phyloP scores from a whole-genome alignment of 345 rosid species.

The Salix suchowensis region DNA sequence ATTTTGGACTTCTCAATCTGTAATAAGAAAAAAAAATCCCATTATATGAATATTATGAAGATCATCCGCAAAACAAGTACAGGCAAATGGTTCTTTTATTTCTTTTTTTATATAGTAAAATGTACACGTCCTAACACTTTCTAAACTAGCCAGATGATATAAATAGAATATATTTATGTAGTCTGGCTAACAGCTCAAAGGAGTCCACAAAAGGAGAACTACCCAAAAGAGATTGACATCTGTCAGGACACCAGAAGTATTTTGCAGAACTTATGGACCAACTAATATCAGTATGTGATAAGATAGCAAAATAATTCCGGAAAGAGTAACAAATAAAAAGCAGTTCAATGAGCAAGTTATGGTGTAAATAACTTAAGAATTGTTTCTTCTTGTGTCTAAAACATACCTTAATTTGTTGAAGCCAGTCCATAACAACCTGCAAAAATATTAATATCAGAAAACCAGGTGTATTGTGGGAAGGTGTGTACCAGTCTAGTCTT shows the following conservation, averaged over 20 bases:
- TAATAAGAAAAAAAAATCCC: constrained; percentile 1
- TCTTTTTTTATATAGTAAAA: not conserved
- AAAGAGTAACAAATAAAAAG: not conserved
- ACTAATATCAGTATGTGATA: not conserved
- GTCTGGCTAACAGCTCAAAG: not conserved
- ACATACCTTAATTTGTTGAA: constrained; percentile 56
- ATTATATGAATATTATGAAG: not conserved
- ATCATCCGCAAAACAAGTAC: not conserved
- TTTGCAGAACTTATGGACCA: not conserved
- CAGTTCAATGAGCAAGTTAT: not conserved
- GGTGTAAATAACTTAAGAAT: not conserved
- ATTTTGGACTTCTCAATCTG: constrained; percentile 15
- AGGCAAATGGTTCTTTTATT: not conserved
- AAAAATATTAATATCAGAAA: not conserved
- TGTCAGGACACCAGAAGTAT: no score
- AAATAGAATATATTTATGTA: not conserved
- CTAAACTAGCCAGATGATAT: not conserved
- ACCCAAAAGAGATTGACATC: not conserved
- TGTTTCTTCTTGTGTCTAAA: not conserved
- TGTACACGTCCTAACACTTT: not conserved
- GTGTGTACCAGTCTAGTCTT: not conserved
- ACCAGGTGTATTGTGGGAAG: not conserved
- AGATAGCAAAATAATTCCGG: not conserved
- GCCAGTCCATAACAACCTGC: constrained; percentile 49
- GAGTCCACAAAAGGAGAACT: not conserved